Base-by-base conservation (phyloP, 2,329 filamentous ascomycete species). In the Incumbomyces delicatus region DNA sequence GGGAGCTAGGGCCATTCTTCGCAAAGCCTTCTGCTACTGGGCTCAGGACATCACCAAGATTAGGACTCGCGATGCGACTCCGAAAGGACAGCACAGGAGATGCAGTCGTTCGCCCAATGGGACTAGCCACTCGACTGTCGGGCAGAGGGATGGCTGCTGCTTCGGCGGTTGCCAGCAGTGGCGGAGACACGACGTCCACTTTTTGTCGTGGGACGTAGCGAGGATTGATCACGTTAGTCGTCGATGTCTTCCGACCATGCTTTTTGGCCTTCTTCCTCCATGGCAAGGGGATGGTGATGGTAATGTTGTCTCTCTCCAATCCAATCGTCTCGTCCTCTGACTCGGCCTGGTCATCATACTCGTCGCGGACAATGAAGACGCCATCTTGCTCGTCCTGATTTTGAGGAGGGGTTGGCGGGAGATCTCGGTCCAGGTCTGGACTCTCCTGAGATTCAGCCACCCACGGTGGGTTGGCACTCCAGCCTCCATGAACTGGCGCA, bases 401-500 rank as follows among this genome's bases (percentile, higher is more conserved):
- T 37, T 44, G 41, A 8, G 41, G 41, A 13, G 41, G 41, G 34
- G 41, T 44, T 18, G 33, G 41, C 35, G 41, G 41, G 10, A 44
- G 41, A 29, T 44, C 41, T n/a, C 18, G n/a, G 17, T 44, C 41
- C 13, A 36, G 16, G 13, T 44, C 33, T 20, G 41, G 41, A 14
- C 41, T 44, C 29, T 18, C 3, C 20, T 44, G 41, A 18, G 31
- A 14, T 20, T 35, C 18, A 6, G 10, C 27, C 14, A 30, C 3
- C 3, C 2, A 10, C 33, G 40, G 8, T 10, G 14, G 20, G 3
- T 22, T 44, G 4, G 16, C 14, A 41, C 59, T 68, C 66, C 66
- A 68, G n/a, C 65, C 67, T 18, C 66, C 65, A 33, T 61, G 56
- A 33, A 58, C 66, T 17, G 66, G 66, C 53, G 62, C 62, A 18